Percentiles rank a stretch among this genome's conserved stretches.
These are phyloP conservation scores for Fusarium aywerte DNA, from an alignment of 2,329 filamentous ascomycete genomes.

Conservation along the genomic window DNA sequence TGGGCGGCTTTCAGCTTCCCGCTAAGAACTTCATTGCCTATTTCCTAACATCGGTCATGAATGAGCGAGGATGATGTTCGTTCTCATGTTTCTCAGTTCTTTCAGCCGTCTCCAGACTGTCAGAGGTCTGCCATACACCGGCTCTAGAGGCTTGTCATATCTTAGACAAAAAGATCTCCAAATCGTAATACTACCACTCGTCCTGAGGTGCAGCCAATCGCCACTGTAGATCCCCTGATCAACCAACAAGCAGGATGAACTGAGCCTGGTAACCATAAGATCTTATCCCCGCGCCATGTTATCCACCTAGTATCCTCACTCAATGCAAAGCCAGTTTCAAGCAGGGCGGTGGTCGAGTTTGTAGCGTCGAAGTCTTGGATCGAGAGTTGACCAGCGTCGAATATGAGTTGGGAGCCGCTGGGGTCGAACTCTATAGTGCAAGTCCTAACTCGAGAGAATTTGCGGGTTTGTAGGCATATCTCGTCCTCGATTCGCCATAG, in stretches of 20 bases:
- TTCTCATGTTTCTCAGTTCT: too few species aligned
- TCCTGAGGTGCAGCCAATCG: background rate
- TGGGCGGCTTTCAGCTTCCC: constrained; percentile 8
- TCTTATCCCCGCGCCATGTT: background rate
- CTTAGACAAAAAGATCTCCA: background rate
- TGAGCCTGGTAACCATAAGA: background rate
- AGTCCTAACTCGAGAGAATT: background rate
- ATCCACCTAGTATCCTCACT: background rate
- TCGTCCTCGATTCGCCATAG: background rate
- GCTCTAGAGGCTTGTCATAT: too few species aligned
- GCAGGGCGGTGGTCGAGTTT: too few species aligned
- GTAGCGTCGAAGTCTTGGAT: background rate
- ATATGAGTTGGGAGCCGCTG: background rate
- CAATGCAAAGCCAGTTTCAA: background rate
- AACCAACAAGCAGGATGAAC: background rate
- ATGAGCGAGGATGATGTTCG: background rate
- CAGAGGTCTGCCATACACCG: too few species aligned
- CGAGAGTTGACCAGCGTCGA: background rate
- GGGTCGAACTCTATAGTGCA: background rate
- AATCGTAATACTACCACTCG: background rate
- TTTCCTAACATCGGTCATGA: background rate
- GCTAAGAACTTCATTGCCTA: background rate
- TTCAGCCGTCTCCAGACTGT: too few species aligned
- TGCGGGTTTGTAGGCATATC: background rate
- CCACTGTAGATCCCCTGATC: background rate